Conservation (phyloP, 345 rosid species). For the Camelina hispida region DNA sequence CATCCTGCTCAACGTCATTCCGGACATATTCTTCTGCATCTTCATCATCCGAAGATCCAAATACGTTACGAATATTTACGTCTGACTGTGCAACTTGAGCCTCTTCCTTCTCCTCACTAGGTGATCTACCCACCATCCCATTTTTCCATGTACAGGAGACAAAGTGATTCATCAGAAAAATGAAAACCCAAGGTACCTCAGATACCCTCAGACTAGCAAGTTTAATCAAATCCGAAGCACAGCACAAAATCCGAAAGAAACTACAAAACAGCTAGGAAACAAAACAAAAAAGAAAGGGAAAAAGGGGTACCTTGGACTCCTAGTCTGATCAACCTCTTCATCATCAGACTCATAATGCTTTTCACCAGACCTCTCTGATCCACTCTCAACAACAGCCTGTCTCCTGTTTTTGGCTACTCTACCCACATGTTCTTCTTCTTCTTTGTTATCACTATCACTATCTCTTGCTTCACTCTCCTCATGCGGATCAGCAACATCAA, state of each 20-base stretch:
- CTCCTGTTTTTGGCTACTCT: constrained; percentile 68
- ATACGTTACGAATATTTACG: constrained; percentile 94
- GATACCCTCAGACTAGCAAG: constrained; percentile 29
- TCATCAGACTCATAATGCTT: constrained; percentile 78
- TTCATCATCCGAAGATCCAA: constrained; percentile 98
- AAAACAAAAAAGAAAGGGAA: background rate
- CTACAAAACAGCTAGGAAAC: constrained; percentile 10
- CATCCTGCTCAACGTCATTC: constrained; percentile 71
- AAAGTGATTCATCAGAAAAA: constrained; percentile 28
- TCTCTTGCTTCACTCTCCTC: constrained; percentile 81
- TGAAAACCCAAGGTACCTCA: constrained; percentile 22
- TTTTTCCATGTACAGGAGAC: constrained; percentile 13
- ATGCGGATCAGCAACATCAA: constrained; percentile 61
- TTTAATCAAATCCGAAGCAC: background rate
- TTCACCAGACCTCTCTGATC: constrained; percentile 84
- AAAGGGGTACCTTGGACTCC: constrained; percentile 64
- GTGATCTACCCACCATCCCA: constrained; percentile 57
- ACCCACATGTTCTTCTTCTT: constrained; percentile 64
- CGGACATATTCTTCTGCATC: constrained; percentile 73
- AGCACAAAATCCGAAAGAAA: background rate
- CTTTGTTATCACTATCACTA: constrained; percentile 71
- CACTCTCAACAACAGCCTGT: constrained; percentile 76
- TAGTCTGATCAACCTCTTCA: constrained; percentile 86
- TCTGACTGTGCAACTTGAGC: constrained; percentile 61
- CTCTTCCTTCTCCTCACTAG: constrained; percentile 71